phyloP scores from a whole-genome alignment of 192 early-diverging fungal genomes.

The Chytriomyces hyalinus region DNA sequence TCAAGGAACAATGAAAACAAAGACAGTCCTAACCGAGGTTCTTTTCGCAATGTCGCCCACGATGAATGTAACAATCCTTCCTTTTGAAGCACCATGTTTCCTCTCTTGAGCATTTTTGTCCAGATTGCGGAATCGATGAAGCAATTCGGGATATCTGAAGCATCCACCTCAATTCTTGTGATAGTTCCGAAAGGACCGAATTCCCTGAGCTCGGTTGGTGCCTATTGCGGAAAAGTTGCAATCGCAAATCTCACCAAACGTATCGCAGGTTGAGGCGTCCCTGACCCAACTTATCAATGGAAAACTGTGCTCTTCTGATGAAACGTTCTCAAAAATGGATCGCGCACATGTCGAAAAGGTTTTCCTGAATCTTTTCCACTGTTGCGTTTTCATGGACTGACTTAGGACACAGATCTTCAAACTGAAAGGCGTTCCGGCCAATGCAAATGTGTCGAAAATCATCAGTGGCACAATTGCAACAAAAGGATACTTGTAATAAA shows the following conservation, averaged over 20 bases:
- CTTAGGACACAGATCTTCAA: constrained; percentile 8
- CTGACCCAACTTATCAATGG: not conserved
- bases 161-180: constrained; percentile 17
- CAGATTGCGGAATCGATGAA: constrained; percentile 45
- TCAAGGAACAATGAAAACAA: constrained; percentile 42
- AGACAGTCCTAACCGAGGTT: constrained; percentile 47
- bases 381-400: not conserved
- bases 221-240: not conserved
- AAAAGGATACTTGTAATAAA: constrained; percentile 11
- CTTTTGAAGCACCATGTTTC: no score
- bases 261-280: not conserved
- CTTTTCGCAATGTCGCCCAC: constrained; percentile 51
- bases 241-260: constrained; percentile 1
- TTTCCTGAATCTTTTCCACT: not conserved
- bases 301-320: not conserved
- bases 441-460: not conserved
- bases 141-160: constrained; percentile 44
- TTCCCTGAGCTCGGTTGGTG: no score
- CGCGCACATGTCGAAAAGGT: not conserved
- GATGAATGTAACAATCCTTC: constrained; percentile 26
- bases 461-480: constrained; percentile 12
- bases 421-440: not conserved
- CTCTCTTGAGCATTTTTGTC: not conserved
- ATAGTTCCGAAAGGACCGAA: constrained; percentile 15
- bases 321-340: not conserved